phyloP scores from a whole-genome alignment of 2,329 filamentous ascomycete species.

The Colletotrichum lentis region DNA sequence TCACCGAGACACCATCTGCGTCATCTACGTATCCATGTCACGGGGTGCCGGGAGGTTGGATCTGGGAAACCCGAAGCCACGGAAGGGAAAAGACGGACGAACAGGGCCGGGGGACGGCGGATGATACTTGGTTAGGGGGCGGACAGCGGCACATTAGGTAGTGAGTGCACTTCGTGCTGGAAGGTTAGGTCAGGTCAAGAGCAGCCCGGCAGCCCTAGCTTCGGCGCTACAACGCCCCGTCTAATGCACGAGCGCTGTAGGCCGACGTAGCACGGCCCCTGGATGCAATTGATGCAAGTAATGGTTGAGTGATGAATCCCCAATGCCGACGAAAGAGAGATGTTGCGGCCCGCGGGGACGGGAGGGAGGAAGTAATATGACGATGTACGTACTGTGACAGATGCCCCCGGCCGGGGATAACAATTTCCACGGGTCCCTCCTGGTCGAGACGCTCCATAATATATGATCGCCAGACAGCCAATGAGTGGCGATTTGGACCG shows the following conservation, averaged over 20 bases:
- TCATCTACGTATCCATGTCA: background rate
- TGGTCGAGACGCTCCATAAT: background rate
- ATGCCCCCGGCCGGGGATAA: background rate
- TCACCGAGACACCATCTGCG: background rate
- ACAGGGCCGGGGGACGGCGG: constrained; percentile 1
- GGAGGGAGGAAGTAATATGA: background rate
- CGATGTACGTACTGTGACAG: background rate
- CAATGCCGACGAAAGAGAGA: background rate
- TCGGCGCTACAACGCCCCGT: constrained; percentile 18
- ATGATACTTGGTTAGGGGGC: background rate
- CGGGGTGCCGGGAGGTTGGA: background rate
- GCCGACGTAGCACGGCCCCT: constrained; percentile 23
- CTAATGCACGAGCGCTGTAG: constrained; percentile 17
- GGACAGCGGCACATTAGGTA: constrained; percentile 13
- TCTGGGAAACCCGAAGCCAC: background rate
- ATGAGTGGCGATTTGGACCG: background rate
- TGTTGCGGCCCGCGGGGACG: background rate
- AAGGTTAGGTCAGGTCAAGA: too few species aligned
- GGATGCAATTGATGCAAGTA: constrained; percentile 24
- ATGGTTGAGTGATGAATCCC: constrained; percentile 17
- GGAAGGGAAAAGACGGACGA: background rate
- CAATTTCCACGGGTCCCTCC: constrained; percentile 4
- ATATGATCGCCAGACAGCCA: background rate
- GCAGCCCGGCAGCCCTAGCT: constrained; percentile 19
- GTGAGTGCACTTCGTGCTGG: too few species aligned